Percentiles rank a stretch among this genome's conserved stretches.
These are phyloP conservation scores for Fusarium chlamydosporum DNA, from an alignment of 2,329 filamentous ascomycete genomes.

Conservation along the genomic window DNA sequence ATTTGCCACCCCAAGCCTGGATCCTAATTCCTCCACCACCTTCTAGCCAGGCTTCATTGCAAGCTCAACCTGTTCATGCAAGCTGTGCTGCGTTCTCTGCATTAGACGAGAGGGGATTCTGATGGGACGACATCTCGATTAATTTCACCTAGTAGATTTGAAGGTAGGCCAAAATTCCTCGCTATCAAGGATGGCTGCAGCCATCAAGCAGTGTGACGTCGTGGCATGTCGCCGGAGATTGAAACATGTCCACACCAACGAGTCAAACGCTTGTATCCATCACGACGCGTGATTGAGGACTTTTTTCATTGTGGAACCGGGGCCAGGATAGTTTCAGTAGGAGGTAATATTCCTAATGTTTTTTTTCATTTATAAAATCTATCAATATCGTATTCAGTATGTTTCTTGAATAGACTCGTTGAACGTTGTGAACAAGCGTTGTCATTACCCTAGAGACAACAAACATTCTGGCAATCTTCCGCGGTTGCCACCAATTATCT, in stretches of 20 bases:
- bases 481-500: too few relatives aligned
- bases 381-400: background rate
- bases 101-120: too few relatives aligned
- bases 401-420: background rate
- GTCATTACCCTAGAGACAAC: slow-evolving; percentile 2
- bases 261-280: background rate
- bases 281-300: background rate
- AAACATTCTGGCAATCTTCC: background rate
- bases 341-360: background rate
- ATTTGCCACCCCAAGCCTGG: too few relatives aligned
- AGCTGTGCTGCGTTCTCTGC: too few relatives aligned
- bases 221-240: slow-evolving; percentile 1
- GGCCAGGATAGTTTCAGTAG: background rate
- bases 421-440: background rate
- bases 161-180: background rate
- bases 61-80: too few relatives aligned
- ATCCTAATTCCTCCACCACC: too few relatives aligned
- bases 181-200: background rate
- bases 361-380: background rate
- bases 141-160: background rate
- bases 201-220: slow-evolving; percentile 3
- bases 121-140: background rate
- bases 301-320: too few relatives aligned
- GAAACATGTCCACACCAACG: background rate
- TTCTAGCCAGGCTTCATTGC: too few relatives aligned